These are phyloP conservation scores for Capsicum rhomboideum DNA, from an alignment of 257 asterid species.

Conservation along the genomic window DNA sequence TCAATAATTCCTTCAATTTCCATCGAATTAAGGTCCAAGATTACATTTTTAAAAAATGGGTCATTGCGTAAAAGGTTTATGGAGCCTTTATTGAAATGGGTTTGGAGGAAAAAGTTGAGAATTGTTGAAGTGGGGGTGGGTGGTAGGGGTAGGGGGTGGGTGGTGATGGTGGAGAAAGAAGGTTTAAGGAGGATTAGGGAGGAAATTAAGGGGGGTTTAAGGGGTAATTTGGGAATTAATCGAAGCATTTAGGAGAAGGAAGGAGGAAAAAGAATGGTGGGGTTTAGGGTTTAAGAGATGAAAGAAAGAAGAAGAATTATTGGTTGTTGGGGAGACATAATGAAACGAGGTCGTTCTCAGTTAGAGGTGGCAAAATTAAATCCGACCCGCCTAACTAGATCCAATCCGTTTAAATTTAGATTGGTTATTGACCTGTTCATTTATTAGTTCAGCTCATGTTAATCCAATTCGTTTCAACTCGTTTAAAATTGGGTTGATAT, in stretches of 20 bases:
- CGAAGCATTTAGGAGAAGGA: slow-evolving; percentile 18
- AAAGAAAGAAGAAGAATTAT: not conserved
- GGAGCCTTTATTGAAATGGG: slow-evolving; percentile 12
- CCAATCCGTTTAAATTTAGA: too few species aligned
- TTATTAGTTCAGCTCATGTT: too few species aligned
- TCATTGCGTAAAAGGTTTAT: slow-evolving; percentile 17
- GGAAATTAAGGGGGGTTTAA: slow-evolving; percentile 14
- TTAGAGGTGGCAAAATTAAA: too few species aligned
- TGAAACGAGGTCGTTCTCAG: not conserved
- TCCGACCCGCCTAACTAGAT: too few species aligned
- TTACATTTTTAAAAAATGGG: slow-evolving; percentile 21
- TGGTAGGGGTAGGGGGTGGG: not conserved
- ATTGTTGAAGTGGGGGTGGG: slow-evolving; percentile 17
- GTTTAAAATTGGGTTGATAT: too few species aligned
- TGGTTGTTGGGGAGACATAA: not conserved
- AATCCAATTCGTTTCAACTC: too few species aligned
- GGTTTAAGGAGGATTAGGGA: slow-evolving; percentile 6
- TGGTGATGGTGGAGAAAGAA: slow-evolving; percentile 10
- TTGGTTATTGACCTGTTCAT: too few species aligned
- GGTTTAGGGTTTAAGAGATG: slow-evolving; percentile 42
- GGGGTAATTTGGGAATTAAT: slow-evolving; percentile 29
- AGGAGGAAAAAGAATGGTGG: not conserved
- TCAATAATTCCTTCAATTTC: slow-evolving; percentile 45
- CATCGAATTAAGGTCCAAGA: slow-evolving; percentile 17
- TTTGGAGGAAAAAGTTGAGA: slow-evolving; percentile 28